Evolutionary conservation across 1,284 basidiomycete species (phyloP).

Genomic region (Ceratobasidium papillatum): DNA sequence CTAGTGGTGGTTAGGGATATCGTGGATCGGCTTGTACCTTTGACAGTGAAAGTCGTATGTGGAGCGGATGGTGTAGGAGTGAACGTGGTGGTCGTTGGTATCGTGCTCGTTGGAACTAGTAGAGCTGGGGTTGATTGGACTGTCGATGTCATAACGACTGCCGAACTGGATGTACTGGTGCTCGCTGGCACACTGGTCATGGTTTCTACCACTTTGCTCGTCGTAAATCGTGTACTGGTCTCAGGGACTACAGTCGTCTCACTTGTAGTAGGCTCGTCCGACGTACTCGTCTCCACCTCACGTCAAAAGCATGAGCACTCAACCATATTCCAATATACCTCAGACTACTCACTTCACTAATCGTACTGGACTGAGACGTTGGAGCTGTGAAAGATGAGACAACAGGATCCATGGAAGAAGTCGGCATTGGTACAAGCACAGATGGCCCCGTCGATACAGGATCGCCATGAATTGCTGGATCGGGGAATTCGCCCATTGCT

Average conservation of each 20-base stretch:
- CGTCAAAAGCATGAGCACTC: neutral
- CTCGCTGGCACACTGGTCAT: neutral
- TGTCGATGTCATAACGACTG: neutral
- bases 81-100: too few relatives aligned
- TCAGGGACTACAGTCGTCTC: neutral
- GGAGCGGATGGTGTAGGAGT: neutral
- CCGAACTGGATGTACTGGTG: neutral
- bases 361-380: neutral
- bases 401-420: neutral
- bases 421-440: neutral
- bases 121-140: neutral
- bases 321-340: neutral
- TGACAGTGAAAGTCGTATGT: neutral
- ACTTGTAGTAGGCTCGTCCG: neutral
- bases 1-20: neutral
- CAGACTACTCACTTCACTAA: neutral
- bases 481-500: conserved; percentile 4
- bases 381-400: neutral
- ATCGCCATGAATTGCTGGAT: neutral
- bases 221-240: neutral
- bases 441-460: neutral
- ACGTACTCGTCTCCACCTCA: neutral
- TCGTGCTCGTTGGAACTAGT: neutral
- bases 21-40: neutral
- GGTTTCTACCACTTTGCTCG: neutral